Conservation (phyloP, 2,329 filamentous ascomycete genomes). For the Aspergillus sp. region DNA sequence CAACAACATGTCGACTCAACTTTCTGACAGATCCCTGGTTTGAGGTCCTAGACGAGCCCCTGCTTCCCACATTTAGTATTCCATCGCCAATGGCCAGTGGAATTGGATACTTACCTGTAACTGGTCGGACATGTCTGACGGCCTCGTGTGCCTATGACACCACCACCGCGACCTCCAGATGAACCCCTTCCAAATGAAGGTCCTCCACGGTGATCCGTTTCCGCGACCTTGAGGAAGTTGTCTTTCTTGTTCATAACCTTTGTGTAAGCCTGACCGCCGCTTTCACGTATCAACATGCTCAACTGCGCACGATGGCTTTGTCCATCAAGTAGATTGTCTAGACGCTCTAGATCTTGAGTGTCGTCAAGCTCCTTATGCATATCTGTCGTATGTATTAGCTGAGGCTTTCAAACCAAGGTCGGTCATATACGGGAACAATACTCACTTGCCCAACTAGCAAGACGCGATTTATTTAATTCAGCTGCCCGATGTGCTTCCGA, state of each 20-base stretch:
- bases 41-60: background rate
- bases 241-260: conserved; percentile 1
- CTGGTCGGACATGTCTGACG: conserved; percentile 2
- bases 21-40: conserved; percentile 4
- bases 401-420: background rate
- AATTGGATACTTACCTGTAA: background rate
- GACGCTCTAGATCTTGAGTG: conserved; percentile 20
- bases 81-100: too few relatives aligned
- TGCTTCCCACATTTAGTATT: too few relatives aligned
- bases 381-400: conserved; percentile 16
- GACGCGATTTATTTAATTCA: conserved; percentile 14
- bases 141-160: conserved; percentile 15
- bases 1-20: conserved; percentile 1
- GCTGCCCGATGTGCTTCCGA: conserved; percentile 21
- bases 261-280: conserved; percentile 10
- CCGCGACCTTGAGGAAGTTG: conserved; percentile 1
- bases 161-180: conserved; percentile 17
- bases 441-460: conserved; percentile 30
- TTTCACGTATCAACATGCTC: conserved; percentile 11
- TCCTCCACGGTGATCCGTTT: background rate
- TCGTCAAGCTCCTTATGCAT: conserved; percentile 22
- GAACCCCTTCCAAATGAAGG: background rate
- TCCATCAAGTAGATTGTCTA: conserved; percentile 28
- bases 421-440: background rate
- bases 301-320: conserved; percentile 31